Percentiles rank a stretch among this genome's conserved stretches.
These are phyloP conservation scores for Fraxinus pennsylvanica DNA, from an alignment of 257 asterid genomes.

Conservation along the genomic window DNA sequence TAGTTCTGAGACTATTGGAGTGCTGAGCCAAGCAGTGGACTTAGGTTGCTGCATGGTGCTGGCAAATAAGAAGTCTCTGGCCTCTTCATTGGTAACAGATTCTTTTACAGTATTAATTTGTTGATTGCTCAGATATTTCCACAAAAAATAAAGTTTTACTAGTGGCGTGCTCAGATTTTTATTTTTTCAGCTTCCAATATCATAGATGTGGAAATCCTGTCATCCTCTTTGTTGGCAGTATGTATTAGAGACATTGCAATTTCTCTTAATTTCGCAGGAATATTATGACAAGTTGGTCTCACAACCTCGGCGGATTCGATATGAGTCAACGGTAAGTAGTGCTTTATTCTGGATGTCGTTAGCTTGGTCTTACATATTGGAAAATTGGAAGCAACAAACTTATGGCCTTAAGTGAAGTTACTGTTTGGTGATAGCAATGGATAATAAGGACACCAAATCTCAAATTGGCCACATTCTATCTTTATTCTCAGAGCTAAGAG, in stretches of 20 bases:
- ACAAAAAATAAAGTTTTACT: background rate
- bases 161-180: background rate
- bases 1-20: conserved; percentile 66
- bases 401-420: background rate
- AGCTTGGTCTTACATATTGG: conserved; percentile 12
- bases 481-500: background rate
- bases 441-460: conserved; percentile 17
- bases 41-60: conserved; percentile 72
- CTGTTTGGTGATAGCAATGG: background rate
- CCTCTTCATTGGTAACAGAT: conserved; percentile 66
- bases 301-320: conserved; percentile 69
- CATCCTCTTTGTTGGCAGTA: conserved; percentile 16
- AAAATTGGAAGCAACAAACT: background rate
- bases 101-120: conserved; percentile 2
- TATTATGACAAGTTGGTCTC: conserved; percentile 73
- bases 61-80: conserved; percentile 92
- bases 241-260: conserved; percentile 8
- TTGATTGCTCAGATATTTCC: background rate
- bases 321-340: conserved; percentile 87
- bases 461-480: conserved; percentile 6
- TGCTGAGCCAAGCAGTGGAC: conserved; percentile 56
- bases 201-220: conserved; percentile 13
- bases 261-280: conserved; percentile 53
- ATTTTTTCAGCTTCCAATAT: conserved; percentile 20
- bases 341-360: conserved; percentile 23